Conservation (phyloP, 2,329 filamentous ascomycete genomes). For the Venturia asperata region DNA sequence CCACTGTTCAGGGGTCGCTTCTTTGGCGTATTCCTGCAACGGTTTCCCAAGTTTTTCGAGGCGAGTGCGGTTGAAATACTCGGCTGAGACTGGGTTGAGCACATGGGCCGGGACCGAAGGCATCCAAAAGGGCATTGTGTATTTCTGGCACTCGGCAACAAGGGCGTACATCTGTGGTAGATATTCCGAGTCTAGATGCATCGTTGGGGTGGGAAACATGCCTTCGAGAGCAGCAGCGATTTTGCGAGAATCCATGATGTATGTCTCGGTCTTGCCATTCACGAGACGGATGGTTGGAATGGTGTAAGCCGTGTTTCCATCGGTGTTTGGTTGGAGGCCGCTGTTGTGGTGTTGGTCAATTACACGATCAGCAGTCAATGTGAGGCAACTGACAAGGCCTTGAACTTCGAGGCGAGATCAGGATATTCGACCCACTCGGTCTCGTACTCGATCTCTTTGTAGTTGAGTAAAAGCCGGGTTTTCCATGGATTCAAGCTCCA, state of each 20-base stretch:
- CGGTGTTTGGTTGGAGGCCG: constrained; percentile 21
- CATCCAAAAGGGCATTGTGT: constrained; percentile 40
- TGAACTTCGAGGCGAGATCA: constrained; percentile 51
- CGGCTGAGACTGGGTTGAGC: constrained; percentile 44
- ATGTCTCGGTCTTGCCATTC: constrained; percentile 41
- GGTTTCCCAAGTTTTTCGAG: constrained; percentile 44
- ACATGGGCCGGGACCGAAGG: constrained; percentile 44
- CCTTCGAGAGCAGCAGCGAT: constrained; percentile 56
- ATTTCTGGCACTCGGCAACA: constrained; percentile 26
- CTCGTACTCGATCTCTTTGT: constrained; percentile 59
- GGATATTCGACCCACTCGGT: constrained; percentile 66
- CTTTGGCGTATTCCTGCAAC: constrained; percentile 43
- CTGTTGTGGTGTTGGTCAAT: constrained; percentile 38
- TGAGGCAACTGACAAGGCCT: constrained; percentile 42
- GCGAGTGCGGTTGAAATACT: constrained; percentile 53
- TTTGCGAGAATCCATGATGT: constrained; percentile 56
- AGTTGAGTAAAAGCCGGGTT: constrained; percentile 59
- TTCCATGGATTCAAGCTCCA: constrained; percentile 71
- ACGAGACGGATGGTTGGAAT: constrained; percentile 51
- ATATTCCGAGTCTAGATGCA: constrained; percentile 51
- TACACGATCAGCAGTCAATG: not conserved
- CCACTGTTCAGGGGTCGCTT: constrained; percentile 45
- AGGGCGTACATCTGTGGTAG: constrained; percentile 40
- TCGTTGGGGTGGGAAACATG: constrained; percentile 48
- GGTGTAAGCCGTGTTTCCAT: constrained; percentile 41